Evolutionary conservation across 2,329 filamentous ascomycete genomes (phyloP).

Genomic region (Aspergillus persii): DNA sequence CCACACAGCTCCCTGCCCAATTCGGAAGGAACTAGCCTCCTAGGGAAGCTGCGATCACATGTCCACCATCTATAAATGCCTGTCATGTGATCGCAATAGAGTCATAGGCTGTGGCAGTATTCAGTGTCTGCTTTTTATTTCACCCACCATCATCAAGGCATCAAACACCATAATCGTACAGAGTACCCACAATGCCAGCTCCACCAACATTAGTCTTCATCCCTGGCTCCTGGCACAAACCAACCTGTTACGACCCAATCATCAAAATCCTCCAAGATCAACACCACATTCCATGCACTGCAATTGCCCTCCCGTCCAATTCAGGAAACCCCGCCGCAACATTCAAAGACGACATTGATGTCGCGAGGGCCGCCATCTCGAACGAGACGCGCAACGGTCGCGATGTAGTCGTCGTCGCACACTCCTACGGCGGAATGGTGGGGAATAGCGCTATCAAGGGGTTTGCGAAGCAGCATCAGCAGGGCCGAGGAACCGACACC

Average conservation of each 20-base stretch:
- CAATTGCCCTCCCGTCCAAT: constrained; percentile 43
- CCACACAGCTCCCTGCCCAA: too few species aligned
- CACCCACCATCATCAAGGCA: not conserved
- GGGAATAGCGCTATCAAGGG: constrained; percentile 48
- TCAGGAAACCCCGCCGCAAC: constrained; percentile 33
- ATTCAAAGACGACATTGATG: constrained; percentile 45
- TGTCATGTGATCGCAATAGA: too few species aligned
- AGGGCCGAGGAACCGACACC: too few species aligned
- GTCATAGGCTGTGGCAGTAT: too few species aligned
- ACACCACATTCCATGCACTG: constrained; percentile 31
- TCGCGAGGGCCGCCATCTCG: constrained; percentile 36
- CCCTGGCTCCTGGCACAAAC: constrained; percentile 49
- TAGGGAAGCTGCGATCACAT: too few species aligned
- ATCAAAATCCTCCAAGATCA: constrained; percentile 33
- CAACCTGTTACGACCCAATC: constrained; percentile 39
- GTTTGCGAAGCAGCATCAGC: constrained; percentile 26
- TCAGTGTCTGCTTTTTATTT: too few species aligned
- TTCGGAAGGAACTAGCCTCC: too few species aligned
- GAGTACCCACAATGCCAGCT: constrained; percentile 1
- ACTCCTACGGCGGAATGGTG: constrained; percentile 52
- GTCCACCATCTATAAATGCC: too few species aligned
- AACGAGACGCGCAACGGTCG: constrained; percentile 36
- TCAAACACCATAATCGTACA: not conserved
- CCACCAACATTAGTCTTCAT: constrained; percentile 46
- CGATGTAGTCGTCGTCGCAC: constrained; percentile 49